These are phyloP conservation scores for Volvariella surrecta DNA, from an alignment of 1,284 basidiomycete genomes.

Conservation along the genomic window DNA sequence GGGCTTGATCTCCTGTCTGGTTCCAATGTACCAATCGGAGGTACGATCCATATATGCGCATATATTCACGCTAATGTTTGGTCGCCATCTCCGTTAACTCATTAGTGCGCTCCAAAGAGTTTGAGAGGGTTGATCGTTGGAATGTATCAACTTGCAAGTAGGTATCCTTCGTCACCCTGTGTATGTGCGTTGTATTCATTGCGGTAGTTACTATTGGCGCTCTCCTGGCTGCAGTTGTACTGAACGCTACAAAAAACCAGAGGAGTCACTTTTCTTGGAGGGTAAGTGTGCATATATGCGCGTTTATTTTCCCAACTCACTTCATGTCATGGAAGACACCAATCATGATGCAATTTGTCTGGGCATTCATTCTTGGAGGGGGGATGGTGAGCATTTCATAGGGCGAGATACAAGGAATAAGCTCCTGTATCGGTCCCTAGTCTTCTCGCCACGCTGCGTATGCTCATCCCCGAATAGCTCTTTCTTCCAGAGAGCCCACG, in stretches of 20 bases:
- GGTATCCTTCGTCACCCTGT: slow-evolving; percentile 6
- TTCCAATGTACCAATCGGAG: slow-evolving; percentile 59
- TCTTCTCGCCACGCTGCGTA: no score
- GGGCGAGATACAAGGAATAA: no score
- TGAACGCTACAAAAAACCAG: slow-evolving; percentile 56
- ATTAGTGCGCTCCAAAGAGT: slow-evolving; percentile 51
- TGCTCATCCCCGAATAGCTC: no score
- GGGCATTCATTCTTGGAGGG: slow-evolving; percentile 14
- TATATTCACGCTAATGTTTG: background rate
- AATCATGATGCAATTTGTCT: slow-evolving; percentile 29
- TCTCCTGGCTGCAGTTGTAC: slow-evolving; percentile 58
- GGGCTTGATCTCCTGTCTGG: slow-evolving; percentile 50
- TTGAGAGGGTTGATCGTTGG: slow-evolving; percentile 68
- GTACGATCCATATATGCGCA: slow-evolving; percentile 6
- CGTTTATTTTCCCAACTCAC: slow-evolving; percentile 10
- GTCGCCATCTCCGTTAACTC: slow-evolving; percentile 13
- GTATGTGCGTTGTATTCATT: background rate
- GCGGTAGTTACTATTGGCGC: slow-evolving; percentile 58
- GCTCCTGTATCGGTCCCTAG: no score
- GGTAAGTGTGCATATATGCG: slow-evolving; percentile 17
- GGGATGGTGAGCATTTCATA: slow-evolving; percentile 14
- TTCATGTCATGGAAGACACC: slow-evolving; percentile 44
- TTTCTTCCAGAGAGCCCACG: no score
- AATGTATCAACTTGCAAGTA: slow-evolving; percentile 58
- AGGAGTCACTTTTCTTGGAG: slow-evolving; percentile 52